Evolutionary conservation across 176 grass and related monocot species (phyloP), one percentile per base, ranked within the genome.

Genomic region (Pharus latifolius): DNA sequence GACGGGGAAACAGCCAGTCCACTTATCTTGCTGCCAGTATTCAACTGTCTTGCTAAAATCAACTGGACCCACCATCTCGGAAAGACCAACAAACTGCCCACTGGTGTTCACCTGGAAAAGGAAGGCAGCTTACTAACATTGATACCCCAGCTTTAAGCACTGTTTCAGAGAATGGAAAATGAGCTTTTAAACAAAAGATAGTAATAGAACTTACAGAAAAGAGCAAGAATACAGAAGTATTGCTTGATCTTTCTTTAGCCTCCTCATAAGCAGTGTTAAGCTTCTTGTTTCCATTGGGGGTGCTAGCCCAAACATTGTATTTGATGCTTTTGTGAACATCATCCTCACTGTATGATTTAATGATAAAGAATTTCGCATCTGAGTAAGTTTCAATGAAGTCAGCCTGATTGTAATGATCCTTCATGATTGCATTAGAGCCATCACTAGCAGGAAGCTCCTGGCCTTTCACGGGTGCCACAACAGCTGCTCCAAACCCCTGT

Each of bases 301-400:
- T 96, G 75, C 92, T 96, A 76, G 92, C 88, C 92, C 92, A 96
- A 28, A 96, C 84, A 78, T 82, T 80, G 72, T 96, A 91, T 65
- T 96, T 96, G 6, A 96, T 87, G 65, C 91, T 91, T 70, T 96
- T 96, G 79, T 96, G 91, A 59, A 96, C 72, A 74, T 96, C 88
- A 70, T 96, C 92, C 77, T 96, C 92, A 31, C 92, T 91, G 77
- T 96, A 96, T 59, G 92, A 96, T 65, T 96, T 96, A 57, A 96
- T 96, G 63, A 96, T 44, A 13, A 96, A 96, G 78, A 91, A 91
- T 73, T 88, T 96, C 30, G 92, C 92, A 38, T 91, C 84, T 16
- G 73, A 70, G 37, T 86, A 88, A 10, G 77, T 86, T 49, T 86
- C 88, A 8, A 26, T 56, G 69, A 96, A 96, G 29, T 96, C 88